Evolutionary conservation across 345 rosid genomes (phyloP), one percentile per base, ranked within the genome.

Genomic region (Durio zibethinus): DNA sequence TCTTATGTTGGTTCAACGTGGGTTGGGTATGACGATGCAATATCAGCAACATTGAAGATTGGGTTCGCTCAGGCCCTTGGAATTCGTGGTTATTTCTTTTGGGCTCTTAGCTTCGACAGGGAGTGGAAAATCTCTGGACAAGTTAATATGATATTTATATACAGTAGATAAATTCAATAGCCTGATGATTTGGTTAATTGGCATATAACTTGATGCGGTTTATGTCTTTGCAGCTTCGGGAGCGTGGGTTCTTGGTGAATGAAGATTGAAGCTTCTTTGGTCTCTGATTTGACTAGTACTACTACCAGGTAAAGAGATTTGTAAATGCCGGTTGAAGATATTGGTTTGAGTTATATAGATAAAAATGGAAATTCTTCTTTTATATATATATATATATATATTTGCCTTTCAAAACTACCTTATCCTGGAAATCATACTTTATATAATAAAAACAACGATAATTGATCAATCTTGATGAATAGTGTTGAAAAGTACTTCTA

Each of bases 31-130:
- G 92, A 90, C 48, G 86, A 79, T 11, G 52, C 68, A 2, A 15
- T 31, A 4, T 84, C 90, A 1, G 33, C 85, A 0, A 80, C 83
- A 5, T 42, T 62, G 1, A 90, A 90, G 72, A 20, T 90, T 16
- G 72, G 69, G 45, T 86, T 76, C 29, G 94, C 92, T 23, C 83
- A 82, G 73, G 86, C 83, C 8, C 87, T 76, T 23, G 75, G 90
- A 64, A 87, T 90, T 73, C 85, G 94, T 12, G 94, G 94, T 16
- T 90, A 88, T 52, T 90, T 90, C 87, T 87, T 90, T 66, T 90
- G 92, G 92, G 92, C 85, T n/a, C 62, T 90, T 0, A 67, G 90
- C 23, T 81, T 0, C 21, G 92, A 89, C 20, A 43, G 31, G 0
- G 73, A 84, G 0, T 90, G 89, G 90, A 57, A 82, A 75, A 80